phyloP scores from a whole-genome alignment of 345 rosid species.

The thale cress (Arabidopsis thaliana) region TAIR10.1 NC_003070.9:5046001-5046500 shows the following conservation, averaged over 20 bases:
- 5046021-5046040: constrained; percentile 58
- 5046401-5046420: constrained; percentile 68
- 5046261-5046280: constrained; percentile 57
- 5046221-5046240: constrained; percentile 77
- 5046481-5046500: constrained; percentile 80
- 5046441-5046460: constrained; percentile 25
- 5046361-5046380: constrained; percentile 45
- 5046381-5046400: constrained; percentile 60
- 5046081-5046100: constrained; percentile 56
- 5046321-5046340: constrained; percentile 46
- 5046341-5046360: constrained; percentile 36
- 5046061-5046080: constrained; percentile 56
- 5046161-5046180: constrained; percentile 53
- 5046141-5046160: constrained; percentile 46
- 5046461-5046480: constrained; percentile 54
- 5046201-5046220: constrained; percentile 64
- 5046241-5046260: constrained; percentile 57
- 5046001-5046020: constrained; percentile 55
- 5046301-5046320: constrained; percentile 58
- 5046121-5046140: constrained; percentile 53
- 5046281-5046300: constrained; percentile 66
- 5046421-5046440: constrained; percentile 66
- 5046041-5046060: constrained; percentile 57
- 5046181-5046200: constrained; percentile 65
- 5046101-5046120: constrained; percentile 60